phyloP scores from a whole-genome alignment of 139 green algal genomes.

The Chlamydomonas applanata region DNA sequence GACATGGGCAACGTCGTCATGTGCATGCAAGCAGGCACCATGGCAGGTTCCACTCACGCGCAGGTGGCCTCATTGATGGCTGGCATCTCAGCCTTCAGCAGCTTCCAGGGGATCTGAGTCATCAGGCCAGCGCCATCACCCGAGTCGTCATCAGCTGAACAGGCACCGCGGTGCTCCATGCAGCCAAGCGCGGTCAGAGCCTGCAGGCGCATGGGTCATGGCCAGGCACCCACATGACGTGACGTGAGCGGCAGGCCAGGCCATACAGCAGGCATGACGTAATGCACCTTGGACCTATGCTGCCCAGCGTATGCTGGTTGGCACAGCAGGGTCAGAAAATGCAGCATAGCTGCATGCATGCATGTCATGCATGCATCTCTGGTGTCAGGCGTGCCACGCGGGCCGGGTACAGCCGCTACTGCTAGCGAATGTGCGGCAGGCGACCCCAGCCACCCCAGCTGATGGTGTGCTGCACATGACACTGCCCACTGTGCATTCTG shows the following conservation, averaged over 20 bases:
- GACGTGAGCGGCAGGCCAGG: not conserved
- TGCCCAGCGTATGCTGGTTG: too few species aligned
- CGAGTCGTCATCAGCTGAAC: conserved; percentile 93
- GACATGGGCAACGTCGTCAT: not conserved
- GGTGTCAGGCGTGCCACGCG: not conserved
- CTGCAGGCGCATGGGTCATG: conserved; percentile 46
- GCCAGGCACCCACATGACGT: not conserved
- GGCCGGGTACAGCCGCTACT: not conserved
- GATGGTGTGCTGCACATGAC: not conserved
- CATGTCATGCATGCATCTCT: too few species aligned
- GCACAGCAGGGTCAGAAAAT: too few species aligned
- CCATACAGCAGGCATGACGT: too few species aligned
- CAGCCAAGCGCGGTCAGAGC: conserved; percentile 90
- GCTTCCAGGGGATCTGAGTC: conserved; percentile 94
- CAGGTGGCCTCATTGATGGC: conserved; percentile 62
- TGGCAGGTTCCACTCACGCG: conserved; percentile 49
- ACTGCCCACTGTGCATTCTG: not conserved
- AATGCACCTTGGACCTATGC: too few species aligned
- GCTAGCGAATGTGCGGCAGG: too few species aligned
- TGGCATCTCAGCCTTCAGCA: conserved; percentile 80
- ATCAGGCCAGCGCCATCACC: conserved; percentile 98
- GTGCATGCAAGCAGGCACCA: not conserved
- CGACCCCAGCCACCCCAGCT: not conserved
- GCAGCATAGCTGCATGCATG: too few species aligned
- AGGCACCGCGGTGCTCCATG: conserved; percentile 99